Evolutionary conservation across 179 eudicot genomes (phyloP).

Genomic region (Amaranthus tricolor): DNA sequence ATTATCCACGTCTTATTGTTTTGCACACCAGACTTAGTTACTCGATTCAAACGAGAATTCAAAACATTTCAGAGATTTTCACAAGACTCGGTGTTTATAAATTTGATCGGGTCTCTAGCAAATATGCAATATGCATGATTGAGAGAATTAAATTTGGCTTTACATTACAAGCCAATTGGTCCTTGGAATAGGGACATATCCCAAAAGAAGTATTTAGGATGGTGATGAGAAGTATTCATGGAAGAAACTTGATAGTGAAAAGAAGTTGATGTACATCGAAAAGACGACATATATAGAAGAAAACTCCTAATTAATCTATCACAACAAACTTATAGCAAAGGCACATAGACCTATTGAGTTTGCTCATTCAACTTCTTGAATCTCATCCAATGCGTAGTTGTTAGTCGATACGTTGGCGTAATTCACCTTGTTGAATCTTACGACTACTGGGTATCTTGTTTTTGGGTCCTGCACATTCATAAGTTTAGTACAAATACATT

Average conservation of each 20-base stretch:
- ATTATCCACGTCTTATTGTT: no score
- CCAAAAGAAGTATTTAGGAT: conserved; percentile 11
- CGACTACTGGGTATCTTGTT: conserved; percentile 87
- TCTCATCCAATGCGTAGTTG: conserved; percentile 94
- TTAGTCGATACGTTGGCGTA: conserved; percentile 88
- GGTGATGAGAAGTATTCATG: conserved; percentile 15
- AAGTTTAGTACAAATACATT: not conserved
- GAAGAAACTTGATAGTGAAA: conserved; percentile 14
- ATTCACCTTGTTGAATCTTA: conserved; percentile 88
- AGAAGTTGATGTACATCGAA: conserved; percentile 34
- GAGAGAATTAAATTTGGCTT: no score
- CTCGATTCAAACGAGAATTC: no score
- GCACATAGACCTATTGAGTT: conserved; percentile 13
- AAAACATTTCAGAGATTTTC: no score
- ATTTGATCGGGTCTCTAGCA: no score
- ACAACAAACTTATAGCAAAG: conserved; percentile 15
- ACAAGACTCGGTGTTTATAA: no score
- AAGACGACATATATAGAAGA: conserved; percentile 13
- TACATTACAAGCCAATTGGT: no score
- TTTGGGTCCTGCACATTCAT: conserved; percentile 66
- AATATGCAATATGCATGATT: no score
- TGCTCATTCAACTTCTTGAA: conserved; percentile 55
- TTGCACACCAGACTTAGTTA: no score
- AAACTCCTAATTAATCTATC: conserved; percentile 30
- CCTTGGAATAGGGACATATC: no score